Evolutionary conservation across 2,329 filamentous ascomycete species (phyloP).

Genomic region (Colletotrichum sp.): DNA sequence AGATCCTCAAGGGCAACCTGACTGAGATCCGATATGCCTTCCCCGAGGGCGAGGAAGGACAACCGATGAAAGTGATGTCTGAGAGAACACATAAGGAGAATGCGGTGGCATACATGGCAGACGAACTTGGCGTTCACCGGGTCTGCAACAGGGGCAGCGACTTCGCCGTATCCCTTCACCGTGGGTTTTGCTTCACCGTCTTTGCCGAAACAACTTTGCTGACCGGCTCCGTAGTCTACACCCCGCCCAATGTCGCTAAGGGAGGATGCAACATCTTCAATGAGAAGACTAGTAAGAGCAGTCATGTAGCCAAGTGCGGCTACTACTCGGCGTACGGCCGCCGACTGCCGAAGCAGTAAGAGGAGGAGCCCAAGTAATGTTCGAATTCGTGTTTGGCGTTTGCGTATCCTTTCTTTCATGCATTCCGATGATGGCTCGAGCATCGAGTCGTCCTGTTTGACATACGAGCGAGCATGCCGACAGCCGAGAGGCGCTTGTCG

Average conservation of each 20-base stretch:
- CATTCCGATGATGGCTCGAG: background rate
- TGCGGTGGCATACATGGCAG: slow-evolving; percentile 88
- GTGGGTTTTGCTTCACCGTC: background rate
- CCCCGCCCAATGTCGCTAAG: slow-evolving; percentile 85
- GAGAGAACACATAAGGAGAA: slow-evolving; percentile 72
- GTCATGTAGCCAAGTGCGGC: slow-evolving; percentile 71
- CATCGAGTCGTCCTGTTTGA: slow-evolving; percentile 6
- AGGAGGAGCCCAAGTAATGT: background rate
- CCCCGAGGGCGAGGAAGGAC: slow-evolving; percentile 49
- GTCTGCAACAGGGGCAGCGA: slow-evolving; percentile 78
- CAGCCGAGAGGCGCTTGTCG: slow-evolving; percentile 10
- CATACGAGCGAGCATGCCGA: background rate
- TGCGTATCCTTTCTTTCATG: background rate
- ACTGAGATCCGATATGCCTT: slow-evolving; percentile 83
- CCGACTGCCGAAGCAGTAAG: slow-evolving; percentile 45
- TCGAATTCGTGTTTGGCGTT: background rate
- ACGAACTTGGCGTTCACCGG: slow-evolving; percentile 84
- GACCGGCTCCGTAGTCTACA: slow-evolving; percentile 64
- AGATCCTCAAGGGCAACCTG: slow-evolving; percentile 77
- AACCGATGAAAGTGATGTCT: slow-evolving; percentile 55
- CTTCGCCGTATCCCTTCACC: slow-evolving; percentile 82
- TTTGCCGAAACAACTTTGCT: background rate
- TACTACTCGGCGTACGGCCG: slow-evolving; percentile 71
- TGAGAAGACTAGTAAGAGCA: slow-evolving; percentile 73
- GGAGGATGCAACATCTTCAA: slow-evolving; percentile 85